Conservation (phyloP, 2,329 filamentous ascomycete genomes). For the Aspergillus quadrilineatus region DNA sequence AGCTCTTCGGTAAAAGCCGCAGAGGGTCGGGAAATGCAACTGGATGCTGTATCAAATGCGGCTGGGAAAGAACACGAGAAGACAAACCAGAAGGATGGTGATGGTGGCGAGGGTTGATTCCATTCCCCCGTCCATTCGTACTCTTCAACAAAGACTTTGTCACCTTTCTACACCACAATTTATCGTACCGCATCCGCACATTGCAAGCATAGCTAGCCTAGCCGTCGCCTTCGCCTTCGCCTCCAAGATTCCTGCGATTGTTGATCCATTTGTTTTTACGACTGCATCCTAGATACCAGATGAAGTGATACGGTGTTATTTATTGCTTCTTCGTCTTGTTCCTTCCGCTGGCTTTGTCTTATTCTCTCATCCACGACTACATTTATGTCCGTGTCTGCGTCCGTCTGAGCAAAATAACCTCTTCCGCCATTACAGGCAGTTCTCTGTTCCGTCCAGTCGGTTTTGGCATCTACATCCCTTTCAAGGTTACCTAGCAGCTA, state of each 20-base stretch:
- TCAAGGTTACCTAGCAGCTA: too few species aligned
- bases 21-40: constrained; percentile 17
- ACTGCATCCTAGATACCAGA: constrained; percentile 29
- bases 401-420: neutral
- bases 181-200: neutral
- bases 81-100: constrained; percentile 25
- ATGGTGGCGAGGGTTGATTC: constrained; percentile 24
- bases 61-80: constrained; percentile 34
- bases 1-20: constrained; percentile 28
- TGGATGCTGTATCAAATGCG: constrained; percentile 18
- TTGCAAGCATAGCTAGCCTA: neutral
- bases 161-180: too few species aligned
- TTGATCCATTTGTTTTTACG: constrained; percentile 15
- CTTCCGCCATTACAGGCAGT: too few species aligned
- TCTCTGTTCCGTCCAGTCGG: too few species aligned
- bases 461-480: neutral
- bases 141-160: neutral
- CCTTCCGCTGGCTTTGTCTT: neutral
- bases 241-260: neutral
- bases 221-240: constrained; percentile 4
- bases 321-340: constrained; percentile 7
- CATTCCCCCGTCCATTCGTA: constrained; percentile 2
- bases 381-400: neutral
- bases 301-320: constrained; percentile 20
- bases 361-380: neutral